Conservation (phyloP, 352 stramenopile species). For the Phytophthora litchii region DNA sequence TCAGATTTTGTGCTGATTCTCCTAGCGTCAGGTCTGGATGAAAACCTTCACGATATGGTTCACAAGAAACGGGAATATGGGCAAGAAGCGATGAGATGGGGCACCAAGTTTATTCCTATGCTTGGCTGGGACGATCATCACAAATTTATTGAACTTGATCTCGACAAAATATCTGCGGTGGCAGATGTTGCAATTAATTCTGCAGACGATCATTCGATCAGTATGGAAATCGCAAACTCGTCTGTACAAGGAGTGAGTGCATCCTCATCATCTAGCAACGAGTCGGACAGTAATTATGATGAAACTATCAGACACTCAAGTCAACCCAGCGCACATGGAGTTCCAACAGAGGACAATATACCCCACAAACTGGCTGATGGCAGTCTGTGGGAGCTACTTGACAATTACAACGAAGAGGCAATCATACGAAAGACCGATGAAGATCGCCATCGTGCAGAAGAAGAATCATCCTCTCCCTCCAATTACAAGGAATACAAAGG, state of each 20-base stretch:
- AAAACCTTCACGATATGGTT: constrained; percentile 67
- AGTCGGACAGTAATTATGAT: not conserved
- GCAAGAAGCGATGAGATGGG: constrained; percentile 48
- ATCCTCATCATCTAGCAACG: constrained; percentile 1
- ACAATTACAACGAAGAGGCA: constrained; percentile 11
- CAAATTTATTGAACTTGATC: constrained; percentile 48
- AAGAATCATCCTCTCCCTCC: constrained; percentile 28
- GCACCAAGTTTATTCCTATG: constrained; percentile 43
- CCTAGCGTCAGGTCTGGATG: constrained; percentile 60
- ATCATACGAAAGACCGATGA: constrained; percentile 9
- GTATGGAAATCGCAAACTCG: constrained; percentile 3
- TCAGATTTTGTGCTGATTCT: constrained; percentile 64
- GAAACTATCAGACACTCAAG: not conserved
- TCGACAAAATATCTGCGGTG: constrained; percentile 47
- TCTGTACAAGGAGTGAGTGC: not conserved
- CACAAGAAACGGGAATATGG: constrained; percentile 61
- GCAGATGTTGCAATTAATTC: constrained; percentile 18
- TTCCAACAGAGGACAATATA: constrained; percentile 2
- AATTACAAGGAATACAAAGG: constrained; percentile 22
- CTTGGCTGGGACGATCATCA: constrained; percentile 43
- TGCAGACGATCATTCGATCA: not conserved
- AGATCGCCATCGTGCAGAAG: constrained; percentile 16
- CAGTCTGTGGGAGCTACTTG: constrained; percentile 4
- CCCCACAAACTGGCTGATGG: constrained; percentile 10
- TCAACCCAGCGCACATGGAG: not conserved